These are phyloP conservation scores for Dipteronia sinensis DNA, from an alignment of 345 rosid genomes.

Conservation along the genomic window DNA sequence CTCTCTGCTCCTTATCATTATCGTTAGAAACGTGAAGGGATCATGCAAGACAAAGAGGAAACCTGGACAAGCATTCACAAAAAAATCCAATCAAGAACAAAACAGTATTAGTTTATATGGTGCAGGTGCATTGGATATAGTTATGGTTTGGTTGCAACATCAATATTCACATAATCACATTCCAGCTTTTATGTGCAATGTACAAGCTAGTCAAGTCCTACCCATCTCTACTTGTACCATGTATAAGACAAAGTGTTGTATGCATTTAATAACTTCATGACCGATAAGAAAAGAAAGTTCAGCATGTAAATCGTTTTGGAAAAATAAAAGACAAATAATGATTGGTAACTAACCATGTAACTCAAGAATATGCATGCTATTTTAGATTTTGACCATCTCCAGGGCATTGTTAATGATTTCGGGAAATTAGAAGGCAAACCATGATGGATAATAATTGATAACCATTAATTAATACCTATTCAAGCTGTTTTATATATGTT, in stretches of 20 bases:
- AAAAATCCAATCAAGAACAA: constrained; percentile 1
- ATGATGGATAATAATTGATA: background rate
- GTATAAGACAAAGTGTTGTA: background rate
- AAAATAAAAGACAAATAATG: background rate
- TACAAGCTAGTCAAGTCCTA: background rate
- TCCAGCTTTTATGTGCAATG: background rate
- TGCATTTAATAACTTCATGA: background rate
- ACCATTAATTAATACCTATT: constrained; percentile 11
- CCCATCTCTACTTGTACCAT: background rate
- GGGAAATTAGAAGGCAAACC: constrained; percentile 8
- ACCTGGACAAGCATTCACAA: background rate
- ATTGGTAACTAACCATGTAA: background rate
- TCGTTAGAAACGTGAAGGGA: background rate
- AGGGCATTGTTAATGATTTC: background rate
- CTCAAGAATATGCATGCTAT: background rate
- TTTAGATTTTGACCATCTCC: background rate
- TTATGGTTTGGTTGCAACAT: background rate
- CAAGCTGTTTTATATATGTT: constrained; percentile 13
- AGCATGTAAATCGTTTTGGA: background rate
- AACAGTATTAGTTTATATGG: background rate
- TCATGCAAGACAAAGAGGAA: background rate
- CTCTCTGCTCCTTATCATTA: background rate
- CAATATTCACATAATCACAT: background rate
- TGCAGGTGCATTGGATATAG: background rate
- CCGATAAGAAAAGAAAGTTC: background rate